Conservation (phyloP, 2,329 filamentous ascomycete species). For the Chlorencoelia australis region DNA sequence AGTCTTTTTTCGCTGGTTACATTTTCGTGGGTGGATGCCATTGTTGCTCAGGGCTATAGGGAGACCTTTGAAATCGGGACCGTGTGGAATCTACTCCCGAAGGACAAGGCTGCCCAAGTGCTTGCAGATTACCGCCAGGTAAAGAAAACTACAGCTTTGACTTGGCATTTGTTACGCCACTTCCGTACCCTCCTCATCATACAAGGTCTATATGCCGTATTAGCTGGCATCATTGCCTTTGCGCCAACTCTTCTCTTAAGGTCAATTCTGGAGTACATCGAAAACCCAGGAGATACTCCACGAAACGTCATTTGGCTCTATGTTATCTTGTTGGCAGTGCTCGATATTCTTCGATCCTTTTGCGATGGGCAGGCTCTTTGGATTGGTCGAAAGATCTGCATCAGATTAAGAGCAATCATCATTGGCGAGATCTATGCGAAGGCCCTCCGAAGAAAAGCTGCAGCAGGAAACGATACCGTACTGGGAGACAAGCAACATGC, state of each 20-base stretch:
- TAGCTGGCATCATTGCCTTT: constrained; percentile 79
- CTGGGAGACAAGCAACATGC: constrained; percentile 47
- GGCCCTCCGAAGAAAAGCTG: constrained; percentile 80
- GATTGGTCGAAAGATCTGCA: constrained; percentile 90
- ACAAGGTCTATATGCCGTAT: constrained; percentile 70
- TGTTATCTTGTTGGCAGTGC: constrained; percentile 78
- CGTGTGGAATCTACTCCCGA: constrained; percentile 85
- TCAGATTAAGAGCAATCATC: constrained; percentile 85
- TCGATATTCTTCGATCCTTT: constrained; percentile 72
- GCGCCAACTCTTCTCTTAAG: constrained; percentile 84
- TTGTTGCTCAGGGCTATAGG: constrained; percentile 83
- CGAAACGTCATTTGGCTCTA: constrained; percentile 91
- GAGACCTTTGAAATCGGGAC: constrained; percentile 71
- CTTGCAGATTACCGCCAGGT: constrained; percentile 75
- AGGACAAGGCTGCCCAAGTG: constrained; percentile 76
- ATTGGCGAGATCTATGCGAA: constrained; percentile 98
- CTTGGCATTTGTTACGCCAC: constrained; percentile 72
- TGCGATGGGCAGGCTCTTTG: constrained; percentile 80
- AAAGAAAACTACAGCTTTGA: constrained; percentile 70
- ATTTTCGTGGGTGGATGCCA: constrained; percentile 82
- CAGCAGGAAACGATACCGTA: constrained; percentile 64
- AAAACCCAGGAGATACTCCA: constrained; percentile 65
- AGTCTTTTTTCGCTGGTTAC: constrained; percentile 82
- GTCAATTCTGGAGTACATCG: constrained; percentile 88
- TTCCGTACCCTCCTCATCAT: constrained; percentile 68